Base-by-base conservation (phyloP, 2,329 filamentous ascomycete species). In the Cladosporium halotolerans region DNA sequence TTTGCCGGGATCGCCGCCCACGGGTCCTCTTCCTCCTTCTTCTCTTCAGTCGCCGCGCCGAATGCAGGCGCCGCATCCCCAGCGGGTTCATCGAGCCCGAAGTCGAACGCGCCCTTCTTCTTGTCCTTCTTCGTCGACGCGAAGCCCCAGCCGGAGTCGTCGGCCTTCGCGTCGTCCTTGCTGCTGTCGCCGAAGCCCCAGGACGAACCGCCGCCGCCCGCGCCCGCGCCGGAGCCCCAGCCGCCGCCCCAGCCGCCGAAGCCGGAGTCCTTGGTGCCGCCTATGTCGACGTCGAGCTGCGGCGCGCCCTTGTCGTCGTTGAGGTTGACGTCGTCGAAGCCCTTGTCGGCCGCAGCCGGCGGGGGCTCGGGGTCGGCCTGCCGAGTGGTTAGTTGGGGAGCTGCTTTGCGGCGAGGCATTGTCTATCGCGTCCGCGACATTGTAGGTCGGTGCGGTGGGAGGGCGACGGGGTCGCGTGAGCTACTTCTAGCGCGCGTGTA, bases 301-400 rank as follows among this genome's bases (percentile, higher is more conserved):
- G 74, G 74, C 48, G 70, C 71, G 34, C 57, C 62, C 45, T 63
- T 64, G 64, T 66, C 63, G 63, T 77, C 70, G 67, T 76, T 67
- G 59, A 76, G 64, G 61, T 70, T 67, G 60, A 76, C 70, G 50
- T 74, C 72, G 60, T 76, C 72, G 57, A 76, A 75, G 49, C 69
- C 72, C 62, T 71, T 71, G 52, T 70, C 68, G 57, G 61, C 57
- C n/a, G 61, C 62, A 34, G 62, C 55, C 36, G 60, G 52, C 40
- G 52, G 36, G 47, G 56, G 52, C 50, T 54, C 65, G 41, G 67
- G 60, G 16, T 64, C 62, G 57, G 59, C 61, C 62, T 64, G 45
- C 23, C 32, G 23, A 11, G 40, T n/a, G 18, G 45, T 56, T 46
- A 55, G 43, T 28, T 28, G 23, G 23, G 7, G 7, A 7, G 23